These are phyloP conservation scores for Phytophthora lateralis DNA, from an alignment of 352 stramenopile species.

Conservation along the genomic window DNA sequence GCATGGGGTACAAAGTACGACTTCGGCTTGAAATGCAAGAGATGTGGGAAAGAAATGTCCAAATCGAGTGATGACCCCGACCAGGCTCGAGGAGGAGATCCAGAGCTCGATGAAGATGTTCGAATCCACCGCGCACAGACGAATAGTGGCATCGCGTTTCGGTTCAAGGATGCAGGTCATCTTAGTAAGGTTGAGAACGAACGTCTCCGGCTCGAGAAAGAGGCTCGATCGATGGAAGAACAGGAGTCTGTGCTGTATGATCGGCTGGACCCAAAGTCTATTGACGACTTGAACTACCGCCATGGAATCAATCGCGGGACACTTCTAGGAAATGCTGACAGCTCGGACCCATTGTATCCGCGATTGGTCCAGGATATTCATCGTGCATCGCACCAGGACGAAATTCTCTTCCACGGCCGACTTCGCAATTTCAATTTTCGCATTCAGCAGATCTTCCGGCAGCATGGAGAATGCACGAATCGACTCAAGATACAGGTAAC, in stretches of 20 bases:
- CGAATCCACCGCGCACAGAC: conserved; percentile 52
- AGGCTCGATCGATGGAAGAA: conserved; percentile 57
- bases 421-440: conserved; percentile 73
- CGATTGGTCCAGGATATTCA: conserved; percentile 60
- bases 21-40: conserved; percentile 60
- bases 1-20: conserved; percentile 72
- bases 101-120: conserved; percentile 56
- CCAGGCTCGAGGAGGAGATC: conserved; percentile 51
- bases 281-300: conserved; percentile 75
- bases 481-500: conserved; percentile 64
- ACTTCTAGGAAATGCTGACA: conserved; percentile 26
- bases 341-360: conserved; percentile 52
- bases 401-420: conserved; percentile 70
- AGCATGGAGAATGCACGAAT: conserved; percentile 44
- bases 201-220: conserved; percentile 72
- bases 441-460: conserved; percentile 55
- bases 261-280: conserved; percentile 57
- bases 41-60: conserved; percentile 73
- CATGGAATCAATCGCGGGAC: conserved; percentile 59
- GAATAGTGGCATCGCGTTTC: conserved; percentile 43
- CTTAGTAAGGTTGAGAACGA: conserved; percentile 61
- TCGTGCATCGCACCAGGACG: conserved; percentile 59
- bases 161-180: conserved; percentile 43
- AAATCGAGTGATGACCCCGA: conserved; percentile 60
- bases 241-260: conserved; percentile 66